Percentiles rank a stretch among this genome's conserved stretches.
phyloP scores from a whole-genome alignment of 2,329 filamentous ascomycete species.

The Rhynchosporium agropyri region DNA sequence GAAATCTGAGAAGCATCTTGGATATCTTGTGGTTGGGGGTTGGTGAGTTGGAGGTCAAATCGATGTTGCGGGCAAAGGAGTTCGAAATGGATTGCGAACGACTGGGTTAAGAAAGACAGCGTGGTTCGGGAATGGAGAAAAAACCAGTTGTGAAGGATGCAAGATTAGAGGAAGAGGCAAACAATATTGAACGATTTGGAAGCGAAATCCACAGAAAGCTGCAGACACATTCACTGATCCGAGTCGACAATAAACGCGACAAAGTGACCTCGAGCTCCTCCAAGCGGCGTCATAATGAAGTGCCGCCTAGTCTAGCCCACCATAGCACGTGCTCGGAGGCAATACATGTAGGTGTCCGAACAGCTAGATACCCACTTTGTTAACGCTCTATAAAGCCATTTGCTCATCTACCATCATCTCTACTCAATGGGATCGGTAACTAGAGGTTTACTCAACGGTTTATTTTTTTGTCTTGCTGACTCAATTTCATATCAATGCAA shows the following conservation, averaged over 20 bases:
- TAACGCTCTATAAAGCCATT: no score
- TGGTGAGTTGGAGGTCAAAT: background rate
- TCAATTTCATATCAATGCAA: no score
- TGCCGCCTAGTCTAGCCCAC: slow-evolving; percentile 12
- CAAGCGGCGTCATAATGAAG: slow-evolving; percentile 5
- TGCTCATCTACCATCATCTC: no score
- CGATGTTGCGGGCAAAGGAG: background rate
- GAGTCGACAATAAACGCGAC: no score
- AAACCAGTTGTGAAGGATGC: background rate
- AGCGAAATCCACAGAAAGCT: slow-evolving; percentile 26
- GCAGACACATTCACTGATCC: slow-evolving; percentile 6
- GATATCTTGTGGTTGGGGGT: background rate
- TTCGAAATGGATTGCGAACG: slow-evolving; percentile 1
- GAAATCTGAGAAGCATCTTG: slow-evolving; percentile 44
- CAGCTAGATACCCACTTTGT: no score
- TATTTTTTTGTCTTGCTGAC: no score
- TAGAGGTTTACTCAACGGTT: no score
- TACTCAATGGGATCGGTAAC: no score
- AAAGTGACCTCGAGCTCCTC: background rate
- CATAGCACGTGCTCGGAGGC: no score
- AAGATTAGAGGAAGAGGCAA: slow-evolving; percentile 13
- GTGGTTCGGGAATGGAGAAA: background rate
- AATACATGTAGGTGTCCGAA: no score
- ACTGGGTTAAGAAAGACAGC: background rate
- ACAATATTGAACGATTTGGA: slow-evolving; percentile 3